Conservation (phyloP, 331 rosid genomes). For the Pyracantha coccinea region DNA sequence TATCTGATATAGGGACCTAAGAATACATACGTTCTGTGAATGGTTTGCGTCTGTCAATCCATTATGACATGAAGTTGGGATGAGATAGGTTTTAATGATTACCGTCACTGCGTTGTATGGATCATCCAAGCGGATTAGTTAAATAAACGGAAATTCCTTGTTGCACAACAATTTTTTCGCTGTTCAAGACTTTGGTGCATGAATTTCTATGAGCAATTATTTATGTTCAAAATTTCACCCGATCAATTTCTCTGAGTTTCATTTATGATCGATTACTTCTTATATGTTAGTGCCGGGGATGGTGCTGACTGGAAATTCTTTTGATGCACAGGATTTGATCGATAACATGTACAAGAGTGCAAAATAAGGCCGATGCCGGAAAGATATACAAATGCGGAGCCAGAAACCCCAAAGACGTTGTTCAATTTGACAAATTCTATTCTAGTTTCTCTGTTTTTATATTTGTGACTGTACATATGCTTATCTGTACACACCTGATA, state of each 20-base stretch:
- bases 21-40: not conserved
- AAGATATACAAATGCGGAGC: not conserved
- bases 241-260: not conserved
- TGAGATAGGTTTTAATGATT: not conserved
- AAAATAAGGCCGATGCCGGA: conserved; percentile 39
- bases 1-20: not conserved
- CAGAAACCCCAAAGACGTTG: not conserved
- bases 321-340: conserved; percentile 39
- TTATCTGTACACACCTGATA: not conserved
- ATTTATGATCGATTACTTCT: not conserved
- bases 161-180: not conserved
- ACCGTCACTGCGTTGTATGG: not conserved
- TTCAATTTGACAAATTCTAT: not conserved
- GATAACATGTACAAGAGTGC: conserved; percentile 77
- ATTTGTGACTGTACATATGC: conserved; percentile 30
- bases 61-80: not conserved
- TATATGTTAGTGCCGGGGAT: not conserved
- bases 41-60: not conserved
- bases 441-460: not conserved
- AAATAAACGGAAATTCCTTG: not conserved
- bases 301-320: conserved; percentile 21
- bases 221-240: too few relatives aligned
- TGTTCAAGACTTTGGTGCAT: not conserved
- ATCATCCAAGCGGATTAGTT: not conserved
- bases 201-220: too few relatives aligned